Evolutionary conservation across 169 alveolate genomes (phyloP).

Genomic region (Neospora caninum): DNA sequence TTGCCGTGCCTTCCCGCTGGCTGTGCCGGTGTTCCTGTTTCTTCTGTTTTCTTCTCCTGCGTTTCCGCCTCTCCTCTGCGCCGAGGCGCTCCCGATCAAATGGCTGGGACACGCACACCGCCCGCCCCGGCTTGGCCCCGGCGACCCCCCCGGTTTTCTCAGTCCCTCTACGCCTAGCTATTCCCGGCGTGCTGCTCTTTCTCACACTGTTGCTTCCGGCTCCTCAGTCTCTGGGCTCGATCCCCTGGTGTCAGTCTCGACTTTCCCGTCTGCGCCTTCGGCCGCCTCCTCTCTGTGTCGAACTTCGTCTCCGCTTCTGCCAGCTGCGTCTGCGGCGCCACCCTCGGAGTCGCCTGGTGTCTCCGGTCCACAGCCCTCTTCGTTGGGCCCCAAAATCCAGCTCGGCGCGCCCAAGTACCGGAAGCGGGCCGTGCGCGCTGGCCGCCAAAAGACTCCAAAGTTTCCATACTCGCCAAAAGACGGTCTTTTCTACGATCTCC

Average conservation of each 20-base stretch:
- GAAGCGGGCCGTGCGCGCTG: background rate
- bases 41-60: background rate
- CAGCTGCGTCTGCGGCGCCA: background rate
- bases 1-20: background rate
- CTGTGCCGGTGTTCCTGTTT: background rate
- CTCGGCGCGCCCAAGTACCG: slow-evolving; percentile 29
- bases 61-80: background rate
- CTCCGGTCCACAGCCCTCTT: background rate
- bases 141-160: too few relatives aligned
- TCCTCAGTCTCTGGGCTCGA: too few relatives aligned
- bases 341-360: background rate
- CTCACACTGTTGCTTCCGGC: too few relatives aligned
- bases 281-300: too few relatives aligned
- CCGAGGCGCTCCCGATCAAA: background rate
- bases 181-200: too few relatives aligned
- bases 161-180: too few relatives aligned
- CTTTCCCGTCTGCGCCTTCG: too few relatives aligned
- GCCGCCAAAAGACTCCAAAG: background rate
- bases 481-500: background rate
- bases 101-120: background rate
- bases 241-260: too few relatives aligned
- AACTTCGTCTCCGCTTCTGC: background rate
- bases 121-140: too few relatives aligned
- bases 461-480: slow-evolving; percentile 6
- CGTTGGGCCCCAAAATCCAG: background rate